Percentiles rank a stretch among this genome's conserved stretches.
Evolutionary conservation across 768 basidiomycete species (phyloP).

Genomic region (Chlorophyllum brunneum): DNA sequence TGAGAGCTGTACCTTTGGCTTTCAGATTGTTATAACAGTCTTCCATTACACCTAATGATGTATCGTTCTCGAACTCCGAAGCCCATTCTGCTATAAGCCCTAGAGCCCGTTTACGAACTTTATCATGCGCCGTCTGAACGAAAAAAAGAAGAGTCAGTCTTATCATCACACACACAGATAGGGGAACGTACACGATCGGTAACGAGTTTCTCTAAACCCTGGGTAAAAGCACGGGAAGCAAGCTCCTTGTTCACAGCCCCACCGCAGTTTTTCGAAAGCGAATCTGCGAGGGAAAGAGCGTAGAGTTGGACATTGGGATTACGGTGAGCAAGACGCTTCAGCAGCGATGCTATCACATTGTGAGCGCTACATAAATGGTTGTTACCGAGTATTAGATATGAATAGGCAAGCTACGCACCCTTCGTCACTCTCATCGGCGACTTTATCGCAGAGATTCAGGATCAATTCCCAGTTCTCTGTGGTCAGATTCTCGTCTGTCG

Average conservation of each 20-base stretch:
- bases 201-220: conserved; percentile 81
- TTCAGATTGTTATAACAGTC: conserved; percentile 82
- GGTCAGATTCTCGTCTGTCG: conserved; percentile 97
- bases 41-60: conserved; percentile 84
- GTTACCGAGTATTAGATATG: not conserved
- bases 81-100: conserved; percentile 79
- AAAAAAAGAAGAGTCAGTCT: conserved; percentile 1
- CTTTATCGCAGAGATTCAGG: conserved; percentile 94
- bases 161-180: not conserved
- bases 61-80: conserved; percentile 75
- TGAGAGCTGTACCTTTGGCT: conserved; percentile 59
- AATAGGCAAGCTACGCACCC: conserved; percentile 52
- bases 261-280: conserved; percentile 89
- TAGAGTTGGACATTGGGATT: conserved; percentile 97
- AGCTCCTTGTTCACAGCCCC: conserved; percentile 81
- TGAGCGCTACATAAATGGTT: conserved; percentile 59
- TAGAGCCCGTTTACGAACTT: conserved; percentile 77
- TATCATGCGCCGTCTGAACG: conserved; percentile 86
- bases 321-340: conserved; percentile 90
- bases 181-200: conserved; percentile 75
- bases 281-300: conserved; percentile 81
- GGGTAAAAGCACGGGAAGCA: conserved; percentile 86
- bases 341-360: conserved; percentile 75
- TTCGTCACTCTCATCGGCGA: conserved; percentile 79
- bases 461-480: conserved; percentile 96